phyloP scores from a whole-genome alignment of 352 stramenopile genomes.

The Globisporangium megalacanthum region DNA sequence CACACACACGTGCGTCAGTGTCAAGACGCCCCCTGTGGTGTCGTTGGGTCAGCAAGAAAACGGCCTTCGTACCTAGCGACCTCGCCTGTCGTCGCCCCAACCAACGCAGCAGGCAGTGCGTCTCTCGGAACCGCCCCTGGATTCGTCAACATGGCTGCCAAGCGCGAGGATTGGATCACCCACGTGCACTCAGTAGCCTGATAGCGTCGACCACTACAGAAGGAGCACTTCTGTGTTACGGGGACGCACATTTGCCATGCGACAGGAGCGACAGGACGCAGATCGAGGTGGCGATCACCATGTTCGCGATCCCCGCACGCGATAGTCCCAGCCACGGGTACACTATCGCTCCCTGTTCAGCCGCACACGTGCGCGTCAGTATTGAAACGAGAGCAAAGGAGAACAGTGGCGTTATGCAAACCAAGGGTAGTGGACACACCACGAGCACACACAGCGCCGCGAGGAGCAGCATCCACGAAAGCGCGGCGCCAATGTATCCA shows the following conservation, averaged over 20 bases:
- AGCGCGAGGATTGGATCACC: background rate
- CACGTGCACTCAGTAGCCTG: background rate
- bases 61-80: conserved; percentile 42
- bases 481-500: conserved; percentile 83
- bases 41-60: too few relatives aligned
- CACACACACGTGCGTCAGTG: background rate
- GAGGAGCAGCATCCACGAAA: conserved; percentile 89
- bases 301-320: conserved; percentile 59
- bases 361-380: background rate
- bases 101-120: conserved; percentile 83
- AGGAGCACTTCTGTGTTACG: background rate
- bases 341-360: conserved; percentile 66
- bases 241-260: conserved; percentile 88
- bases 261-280: conserved; percentile 88
- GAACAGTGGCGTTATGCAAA: too few relatives aligned
- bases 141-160: conserved; percentile 95
- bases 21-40: background rate
- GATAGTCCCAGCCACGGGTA: conserved; percentile 89
- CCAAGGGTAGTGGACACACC: conserved; percentile 25
- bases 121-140: conserved; percentile 95
- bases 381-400: background rate
- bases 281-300: conserved; percentile 50
- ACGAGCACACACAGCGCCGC: conserved; percentile 89
- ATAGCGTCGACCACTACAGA: background rate
- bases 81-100: conserved; percentile 69